phyloP scores from a whole-genome alignment of 768 basidiomycete genomes.

The Russula lepida region DNA sequence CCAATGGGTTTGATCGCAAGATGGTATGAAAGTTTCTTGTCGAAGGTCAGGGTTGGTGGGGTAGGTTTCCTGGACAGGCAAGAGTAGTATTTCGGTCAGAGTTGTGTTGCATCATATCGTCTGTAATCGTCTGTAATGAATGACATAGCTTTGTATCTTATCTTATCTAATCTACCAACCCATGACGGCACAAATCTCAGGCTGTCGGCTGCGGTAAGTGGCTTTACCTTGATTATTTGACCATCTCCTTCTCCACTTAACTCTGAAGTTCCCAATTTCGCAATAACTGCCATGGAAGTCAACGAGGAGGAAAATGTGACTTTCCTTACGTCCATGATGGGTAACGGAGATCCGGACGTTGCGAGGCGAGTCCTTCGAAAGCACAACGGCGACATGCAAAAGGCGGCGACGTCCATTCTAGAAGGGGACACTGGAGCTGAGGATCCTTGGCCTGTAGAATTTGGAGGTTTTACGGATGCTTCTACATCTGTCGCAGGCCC shows the following conservation, averaged over 20 bases:
- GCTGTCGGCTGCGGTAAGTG: background rate
- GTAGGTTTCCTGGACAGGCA: slow-evolving; percentile 50
- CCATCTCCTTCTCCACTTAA: background rate
- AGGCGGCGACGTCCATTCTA: slow-evolving; percentile 29
- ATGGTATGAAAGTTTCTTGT: slow-evolving; percentile 64
- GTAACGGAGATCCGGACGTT: slow-evolving; percentile 36
- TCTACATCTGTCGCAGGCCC: slow-evolving; percentile 18
- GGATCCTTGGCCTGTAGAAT: slow-evolving; percentile 3
- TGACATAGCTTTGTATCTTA: background rate
- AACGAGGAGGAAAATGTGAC: slow-evolving; percentile 30
- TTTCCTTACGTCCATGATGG: slow-evolving; percentile 33
- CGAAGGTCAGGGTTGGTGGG: slow-evolving; percentile 52
- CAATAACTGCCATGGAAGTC: slow-evolving; percentile 1
- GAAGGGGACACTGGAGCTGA: slow-evolving; percentile 26
- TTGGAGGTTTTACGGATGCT: slow-evolving; percentile 8
- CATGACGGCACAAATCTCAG: background rate
- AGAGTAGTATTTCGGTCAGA: slow-evolving; percentile 13
- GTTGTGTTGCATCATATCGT: background rate
- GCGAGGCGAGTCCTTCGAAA: slow-evolving; percentile 52
- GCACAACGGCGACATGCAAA: slow-evolving; percentile 44
- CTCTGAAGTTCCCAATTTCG: background rate
- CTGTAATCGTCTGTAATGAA: no score
- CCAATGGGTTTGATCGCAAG: slow-evolving; percentile 55
- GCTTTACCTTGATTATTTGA: background rate
- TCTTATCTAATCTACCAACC: slow-evolving; percentile 10